Evolutionary conservation across 345 rosid species (phyloP).

Genomic region (Bruguiera sexangula): DNA sequence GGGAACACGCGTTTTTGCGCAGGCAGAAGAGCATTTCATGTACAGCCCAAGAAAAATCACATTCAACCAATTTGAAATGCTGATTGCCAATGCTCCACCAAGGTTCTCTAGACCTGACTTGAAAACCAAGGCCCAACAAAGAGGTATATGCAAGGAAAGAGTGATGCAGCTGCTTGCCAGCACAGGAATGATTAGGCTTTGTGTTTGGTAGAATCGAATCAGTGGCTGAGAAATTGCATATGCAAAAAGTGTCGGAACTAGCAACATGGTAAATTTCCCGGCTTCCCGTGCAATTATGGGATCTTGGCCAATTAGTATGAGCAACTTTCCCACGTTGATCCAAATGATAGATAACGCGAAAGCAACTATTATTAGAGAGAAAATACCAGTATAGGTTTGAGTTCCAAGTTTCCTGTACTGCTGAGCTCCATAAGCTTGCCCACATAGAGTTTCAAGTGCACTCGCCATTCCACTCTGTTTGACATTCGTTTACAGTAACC

Average conservation of each 20-base stretch:
- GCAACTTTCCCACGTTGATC: conserved; percentile 14
- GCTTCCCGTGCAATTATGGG: conserved; percentile 18
- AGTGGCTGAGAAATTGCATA: conserved; percentile 20
- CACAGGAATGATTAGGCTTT: conserved; percentile 22
- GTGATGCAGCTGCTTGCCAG: conserved; percentile 11
- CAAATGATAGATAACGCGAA: conserved; percentile 4
- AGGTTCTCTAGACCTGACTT: conserved; percentile 8
- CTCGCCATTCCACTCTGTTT: conserved; percentile 20
- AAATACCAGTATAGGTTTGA: conserved; percentile 13
- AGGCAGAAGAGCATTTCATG: conserved; percentile 12
- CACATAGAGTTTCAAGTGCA: conserved; percentile 21
- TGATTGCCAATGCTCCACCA: conserved; percentile 19
- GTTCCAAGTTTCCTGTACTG: conserved; percentile 13
- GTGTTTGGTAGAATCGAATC: conserved; percentile 13
- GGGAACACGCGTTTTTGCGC: conserved; percentile 18
- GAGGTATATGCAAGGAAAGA: conserved; percentile 20
- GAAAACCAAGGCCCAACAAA: conserved; percentile 26
- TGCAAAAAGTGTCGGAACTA: conserved; percentile 16
- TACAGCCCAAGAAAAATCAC: conserved; percentile 9
- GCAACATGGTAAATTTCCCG: conserved; percentile 3
- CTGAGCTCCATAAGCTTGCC: conserved; percentile 24
- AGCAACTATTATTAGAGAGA: conserved; percentile 6
- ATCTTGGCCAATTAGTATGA: conserved; percentile 14
- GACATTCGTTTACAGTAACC: no score
- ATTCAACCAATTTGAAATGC: conserved; percentile 23